Conservation (phyloP, 352 stramenopile genomes). For the Phytophthora rubi region DNA sequence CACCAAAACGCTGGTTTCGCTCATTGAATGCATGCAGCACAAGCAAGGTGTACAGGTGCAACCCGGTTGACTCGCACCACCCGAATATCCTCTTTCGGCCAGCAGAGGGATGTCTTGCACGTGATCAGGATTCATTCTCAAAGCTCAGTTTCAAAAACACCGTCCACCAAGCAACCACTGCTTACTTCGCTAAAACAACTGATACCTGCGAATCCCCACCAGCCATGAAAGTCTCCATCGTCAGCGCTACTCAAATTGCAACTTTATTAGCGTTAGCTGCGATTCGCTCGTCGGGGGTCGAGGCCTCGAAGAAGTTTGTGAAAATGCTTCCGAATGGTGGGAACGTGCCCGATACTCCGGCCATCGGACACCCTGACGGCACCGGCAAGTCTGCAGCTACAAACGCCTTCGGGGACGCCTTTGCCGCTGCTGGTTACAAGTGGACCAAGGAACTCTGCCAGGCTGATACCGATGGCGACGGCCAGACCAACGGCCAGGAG, state of each 20-base stretch:
- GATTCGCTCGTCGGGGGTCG: slow-evolving; percentile 5
- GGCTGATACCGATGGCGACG: slow-evolving; percentile 60
- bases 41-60: background rate
- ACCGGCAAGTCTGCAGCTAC: slow-evolving; percentile 14
- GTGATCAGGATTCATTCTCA: background rate
- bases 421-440: slow-evolving; percentile 17
- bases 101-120: background rate
- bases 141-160: slow-evolving; percentile 19
- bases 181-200: slow-evolving; percentile 9
- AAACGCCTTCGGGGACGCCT: slow-evolving; percentile 39
- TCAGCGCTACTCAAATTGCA: slow-evolving; percentile 12
- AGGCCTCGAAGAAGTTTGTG: slow-evolving; percentile 27
- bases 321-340: slow-evolving; percentile 24
- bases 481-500: slow-evolving; percentile 80
- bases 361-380: slow-evolving; percentile 32
- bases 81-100: background rate
- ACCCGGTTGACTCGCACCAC: slow-evolving; percentile 4
- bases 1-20: slow-evolving; percentile 2
- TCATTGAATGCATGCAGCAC: background rate
- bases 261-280: slow-evolving; percentile 5
- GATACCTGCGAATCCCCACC: slow-evolving; percentile 1
- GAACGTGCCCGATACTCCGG: slow-evolving; percentile 26
- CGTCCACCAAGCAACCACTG: slow-evolving; percentile 6
- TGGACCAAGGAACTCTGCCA: slow-evolving; percentile 34
- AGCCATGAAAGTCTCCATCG: slow-evolving; percentile 19